A percentile compares a stretch with the other conserved stretches of the same genome.
Evolutionary conservation across 345 rosid species (phyloP).

Genomic region (Chamaenerion angustifolium): DNA sequence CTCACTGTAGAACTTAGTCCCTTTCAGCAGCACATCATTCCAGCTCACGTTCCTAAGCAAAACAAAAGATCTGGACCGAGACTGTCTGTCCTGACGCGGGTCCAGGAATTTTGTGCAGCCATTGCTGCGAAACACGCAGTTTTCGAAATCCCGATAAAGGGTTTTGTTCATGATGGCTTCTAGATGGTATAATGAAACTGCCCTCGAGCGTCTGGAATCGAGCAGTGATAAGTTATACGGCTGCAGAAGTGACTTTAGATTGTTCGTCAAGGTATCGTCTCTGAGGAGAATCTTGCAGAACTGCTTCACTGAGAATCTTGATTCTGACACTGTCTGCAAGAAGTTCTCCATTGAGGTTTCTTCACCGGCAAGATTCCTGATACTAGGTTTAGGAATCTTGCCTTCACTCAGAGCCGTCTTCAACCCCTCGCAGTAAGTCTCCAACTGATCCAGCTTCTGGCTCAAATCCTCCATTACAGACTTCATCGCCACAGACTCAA

Average conservation of each 20-base stretch:
- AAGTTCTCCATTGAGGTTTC: slow-evolving; percentile 90
- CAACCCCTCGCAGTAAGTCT: slow-evolving; percentile 66
- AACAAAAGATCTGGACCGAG: slow-evolving; percentile 59
- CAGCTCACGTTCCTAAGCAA: slow-evolving; percentile 80
- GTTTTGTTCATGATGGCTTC: slow-evolving; percentile 76
- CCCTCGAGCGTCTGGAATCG: slow-evolving; percentile 52
- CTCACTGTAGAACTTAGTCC: slow-evolving; percentile 85
- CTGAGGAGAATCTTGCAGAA: slow-evolving; percentile 63
- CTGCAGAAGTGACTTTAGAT: slow-evolving; percentile 49
- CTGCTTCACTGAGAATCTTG: slow-evolving; percentile 85
- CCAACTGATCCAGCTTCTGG: slow-evolving; percentile 73
- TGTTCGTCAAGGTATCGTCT: slow-evolving; percentile 37
- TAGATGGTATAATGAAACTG: slow-evolving; percentile 46
- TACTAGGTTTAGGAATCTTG: no score
- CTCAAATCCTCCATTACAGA: slow-evolving; percentile 59
- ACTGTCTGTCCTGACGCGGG: slow-evolving; percentile 64
- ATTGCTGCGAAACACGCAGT: slow-evolving; percentile 57
- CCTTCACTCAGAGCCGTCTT: slow-evolving; percentile 69
- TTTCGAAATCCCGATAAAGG: slow-evolving; percentile 85
- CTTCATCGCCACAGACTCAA: slow-evolving; percentile 67
- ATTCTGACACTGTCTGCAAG: slow-evolving; percentile 85
- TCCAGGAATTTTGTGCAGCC: slow-evolving; percentile 66
- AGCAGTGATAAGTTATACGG: slow-evolving; percentile 43
- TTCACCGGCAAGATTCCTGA: neutral
- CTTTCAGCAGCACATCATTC: slow-evolving; percentile 83